Evolutionary conservation across 1,284 basidiomycete genomes (phyloP), one percentile per base, ranked within the genome.

Genomic region (Heterobasidion occidentale): DNA sequence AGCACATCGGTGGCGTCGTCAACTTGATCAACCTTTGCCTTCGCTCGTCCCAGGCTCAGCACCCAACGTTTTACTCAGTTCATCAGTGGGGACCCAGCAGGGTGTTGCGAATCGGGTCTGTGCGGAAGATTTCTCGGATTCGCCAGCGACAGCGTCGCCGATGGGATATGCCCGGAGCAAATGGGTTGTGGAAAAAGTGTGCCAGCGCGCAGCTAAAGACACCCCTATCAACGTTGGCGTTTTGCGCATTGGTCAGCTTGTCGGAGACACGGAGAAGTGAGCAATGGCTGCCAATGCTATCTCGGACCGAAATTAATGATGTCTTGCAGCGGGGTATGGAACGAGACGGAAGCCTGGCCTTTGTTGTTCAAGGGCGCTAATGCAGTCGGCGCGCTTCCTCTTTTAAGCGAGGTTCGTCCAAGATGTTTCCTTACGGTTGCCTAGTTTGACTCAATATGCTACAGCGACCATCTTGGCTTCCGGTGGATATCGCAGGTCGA

Each of bases 171-270:
- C 79, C 6, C 65, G 76, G 53, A 74, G 68, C 54, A 86, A 86
- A 64, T 86, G 83, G 81, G 78, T 84, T 0, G 77, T 76, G 0
- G 84, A 86, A 70, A 79, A 78, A 61, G 56, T 86, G 0, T 78
- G 78, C 61, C 71, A 78, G 60, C 64, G 68, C 45, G 76, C 71
- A 36, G 69, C 63, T 61, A 6, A 33, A 20, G 14, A 27, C 5
- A 49, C 47, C 1, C 15, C 51, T n/a, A 45, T 17, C 14, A 45
- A 17, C 14, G 42, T 45, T 14, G 42, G 42, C 4, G 42, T 45
- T 14, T 17, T 45, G 42, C 12, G 42, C 14, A 45, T 45, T 45
- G 42, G 42, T 5, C 42, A 45, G 42, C 12, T 45, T 14, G 42
- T 45, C 42, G 42, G 42, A 14, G 42, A 45, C 8, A 14, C 42